These are phyloP conservation scores for Phylloporus arenicola DNA, from an alignment of 768 basidiomycete genomes.

Conservation along the genomic window DNA sequence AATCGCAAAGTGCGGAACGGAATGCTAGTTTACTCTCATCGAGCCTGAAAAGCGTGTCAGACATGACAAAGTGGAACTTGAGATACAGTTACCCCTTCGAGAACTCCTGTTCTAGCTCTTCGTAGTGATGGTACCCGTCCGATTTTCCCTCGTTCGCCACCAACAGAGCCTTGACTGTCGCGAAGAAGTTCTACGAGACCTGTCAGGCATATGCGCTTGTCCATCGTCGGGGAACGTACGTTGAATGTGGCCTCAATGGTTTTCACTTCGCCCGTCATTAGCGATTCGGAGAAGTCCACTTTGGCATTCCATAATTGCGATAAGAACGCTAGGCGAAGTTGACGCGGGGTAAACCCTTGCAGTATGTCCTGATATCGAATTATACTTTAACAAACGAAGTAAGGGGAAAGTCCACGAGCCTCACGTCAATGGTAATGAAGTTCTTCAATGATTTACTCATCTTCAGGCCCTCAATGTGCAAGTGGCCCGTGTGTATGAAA, in stretches of 20 bases:
- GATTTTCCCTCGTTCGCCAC: constrained; percentile 43
- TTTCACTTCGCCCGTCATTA: constrained; percentile 86
- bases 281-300: constrained; percentile 88
- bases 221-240: constrained; percentile 41
- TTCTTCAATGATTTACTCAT: constrained; percentile 99
- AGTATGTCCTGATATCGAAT: constrained; percentile 66
- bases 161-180: constrained; percentile 75
- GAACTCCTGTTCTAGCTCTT: constrained; percentile 63
- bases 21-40: constrained; percentile 72
- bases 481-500: constrained; percentile 96
- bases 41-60: constrained; percentile 45
- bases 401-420: constrained; percentile 20
- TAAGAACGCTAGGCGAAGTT: constrained; percentile 88
- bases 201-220: constrained; percentile 1
- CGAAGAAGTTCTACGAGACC: constrained; percentile 82
- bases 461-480: constrained; percentile 97
- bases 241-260: constrained; percentile 80
- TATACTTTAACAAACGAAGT: constrained; percentile 2
- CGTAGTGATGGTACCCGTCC: constrained; percentile 62
- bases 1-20: constrained; percentile 86
- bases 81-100: constrained; percentile 47
- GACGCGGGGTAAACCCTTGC: constrained; percentile 74
- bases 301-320: constrained; percentile 88
- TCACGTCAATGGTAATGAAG: constrained; percentile 92
- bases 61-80: constrained; percentile 1